A percentile compares a stretch with the other conserved stretches of the same genome.
These are phyloP conservation scores for Podila clonocystis DNA, from an alignment of 192 early-diverging fungal genomes.

Conservation along the genomic window DNA sequence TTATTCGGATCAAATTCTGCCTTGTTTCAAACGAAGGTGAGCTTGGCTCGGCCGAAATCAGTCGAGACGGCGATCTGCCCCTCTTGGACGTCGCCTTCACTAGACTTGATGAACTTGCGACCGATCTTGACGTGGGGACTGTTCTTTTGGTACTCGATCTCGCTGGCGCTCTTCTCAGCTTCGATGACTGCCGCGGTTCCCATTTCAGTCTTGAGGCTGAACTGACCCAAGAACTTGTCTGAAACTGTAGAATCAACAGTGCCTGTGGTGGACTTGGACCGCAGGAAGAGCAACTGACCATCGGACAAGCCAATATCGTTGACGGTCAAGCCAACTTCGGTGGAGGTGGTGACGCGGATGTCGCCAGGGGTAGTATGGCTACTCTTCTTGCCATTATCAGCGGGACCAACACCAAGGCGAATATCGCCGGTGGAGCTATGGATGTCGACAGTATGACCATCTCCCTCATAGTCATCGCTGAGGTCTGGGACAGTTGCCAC, in stretches of 20 bases:
- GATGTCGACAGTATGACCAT: conserved; percentile 7
- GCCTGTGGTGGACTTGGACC: not conserved
- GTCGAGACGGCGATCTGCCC: not conserved
- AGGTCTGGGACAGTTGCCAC: not conserved
- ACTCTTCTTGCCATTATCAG: not conserved
- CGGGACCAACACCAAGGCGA: not conserved
- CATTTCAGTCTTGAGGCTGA: not conserved
- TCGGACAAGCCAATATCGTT: not conserved
- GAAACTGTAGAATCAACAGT: not conserved
- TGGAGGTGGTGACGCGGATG: not conserved
- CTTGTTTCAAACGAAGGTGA: conserved; percentile 1
- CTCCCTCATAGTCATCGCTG: not conserved
- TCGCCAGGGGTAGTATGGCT: not conserved
- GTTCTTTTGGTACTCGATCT: conserved; percentile 30
- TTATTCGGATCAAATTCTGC: not conserved
- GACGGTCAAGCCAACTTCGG: not conserved
- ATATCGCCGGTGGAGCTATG: not conserved
- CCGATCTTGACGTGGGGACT: conserved; percentile 17
- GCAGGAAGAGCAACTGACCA: conserved; percentile 3
- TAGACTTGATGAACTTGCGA: conserved; percentile 15
- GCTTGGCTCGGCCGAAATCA: not conserved
- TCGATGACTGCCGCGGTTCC: conserved; percentile 15
- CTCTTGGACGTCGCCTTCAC: not conserved
- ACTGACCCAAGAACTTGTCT: conserved; percentile 30
- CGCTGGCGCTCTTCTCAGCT: conserved; percentile 2